Base-by-base conservation (phyloP, 805 yeast genomes). In the Saccharomycopsis vini region DNA sequence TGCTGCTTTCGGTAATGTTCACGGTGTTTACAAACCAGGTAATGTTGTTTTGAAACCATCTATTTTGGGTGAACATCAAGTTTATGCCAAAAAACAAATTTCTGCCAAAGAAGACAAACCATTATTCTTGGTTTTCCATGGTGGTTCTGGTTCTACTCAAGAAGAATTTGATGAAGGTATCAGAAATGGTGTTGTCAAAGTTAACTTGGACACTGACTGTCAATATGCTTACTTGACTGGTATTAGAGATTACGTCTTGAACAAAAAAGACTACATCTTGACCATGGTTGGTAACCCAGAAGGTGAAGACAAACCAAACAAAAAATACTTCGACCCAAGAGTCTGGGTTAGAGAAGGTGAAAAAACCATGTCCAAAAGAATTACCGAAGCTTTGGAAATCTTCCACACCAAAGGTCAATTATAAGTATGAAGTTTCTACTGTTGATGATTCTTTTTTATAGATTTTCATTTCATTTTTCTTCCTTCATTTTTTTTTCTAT, bases 301-400 rank as follows among this genome's bases (percentile, higher is more conserved):
- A 19, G 98, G 97, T 69, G 90, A 73, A 45, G 97, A 92, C 73
- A 85, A 87, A 78, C 98, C 98, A 74, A 92, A 92, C 90, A 92
- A 92, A 89, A 92, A 92, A 77, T 88, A 73, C 87, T 92, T 87
- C 66, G 98, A 92, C 75, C 98, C 98, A 73, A 90, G 98, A 81
- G 97, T 89, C 71, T 92, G 98, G 98, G 97, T 92, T 56, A 89
- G 97, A 79, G 97, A 90, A 75, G 97, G 98, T 78, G 98, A 92
- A 79, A 88, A 88, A 88, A 88, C 97, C 64, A 90, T 92, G 97
- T 56, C 79, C 56, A 71, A 67, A 56, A 86, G 97, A 81, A 75
- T 92, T 62, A 56, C 83, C 51, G 81, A 79, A 67, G 94, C 95
- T 61, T 75, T 92, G 66, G 73, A 68, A 42, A 72, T 85, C 64